Percentiles rank a stretch among this genome's conserved stretches.
Conservation (phyloP, 169 alveolate genomes). For the Cryptosporidium meleagridis region DNA sequence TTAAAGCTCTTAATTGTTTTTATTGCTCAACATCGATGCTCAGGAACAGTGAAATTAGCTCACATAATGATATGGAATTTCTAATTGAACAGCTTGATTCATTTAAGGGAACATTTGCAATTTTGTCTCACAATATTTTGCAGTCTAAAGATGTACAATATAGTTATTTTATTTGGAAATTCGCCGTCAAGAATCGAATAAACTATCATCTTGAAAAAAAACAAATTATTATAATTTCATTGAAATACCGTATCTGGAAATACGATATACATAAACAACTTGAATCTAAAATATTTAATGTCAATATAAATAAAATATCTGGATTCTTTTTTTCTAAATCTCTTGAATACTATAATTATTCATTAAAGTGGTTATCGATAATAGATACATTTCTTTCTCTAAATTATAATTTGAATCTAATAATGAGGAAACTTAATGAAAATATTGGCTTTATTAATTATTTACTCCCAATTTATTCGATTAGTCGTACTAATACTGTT, state of each 20-base stretch:
- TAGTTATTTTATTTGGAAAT: conserved; percentile 21
- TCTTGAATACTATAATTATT: conserved; percentile 1
- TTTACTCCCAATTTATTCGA: neutral
- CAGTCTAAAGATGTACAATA: conserved; percentile 18
- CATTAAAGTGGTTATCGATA: conserved; percentile 15
- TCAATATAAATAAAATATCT: neutral
- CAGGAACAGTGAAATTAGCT: neutral
- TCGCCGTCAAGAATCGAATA: conserved; percentile 1
- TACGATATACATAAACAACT: neutral
- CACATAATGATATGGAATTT: neutral
- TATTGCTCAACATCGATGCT: neutral
- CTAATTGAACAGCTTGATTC: neutral
- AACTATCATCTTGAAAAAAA: neutral
- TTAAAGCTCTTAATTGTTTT: conserved; percentile 15
- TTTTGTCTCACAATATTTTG: conserved; percentile 12
- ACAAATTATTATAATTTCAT: neutral
- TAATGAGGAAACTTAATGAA: neutral
- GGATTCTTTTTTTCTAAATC: neutral
- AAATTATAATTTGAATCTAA: neutral
- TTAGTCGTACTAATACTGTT: neutral
- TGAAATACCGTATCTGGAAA: conserved; percentile 26
- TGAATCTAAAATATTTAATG: neutral
- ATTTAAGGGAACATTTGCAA: neutral
- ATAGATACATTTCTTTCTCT: neutral
- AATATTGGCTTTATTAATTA: neutral